Conservation (phyloP, 1,284 basidiomycete genomes). For the Meripilus lineatus region DNA sequence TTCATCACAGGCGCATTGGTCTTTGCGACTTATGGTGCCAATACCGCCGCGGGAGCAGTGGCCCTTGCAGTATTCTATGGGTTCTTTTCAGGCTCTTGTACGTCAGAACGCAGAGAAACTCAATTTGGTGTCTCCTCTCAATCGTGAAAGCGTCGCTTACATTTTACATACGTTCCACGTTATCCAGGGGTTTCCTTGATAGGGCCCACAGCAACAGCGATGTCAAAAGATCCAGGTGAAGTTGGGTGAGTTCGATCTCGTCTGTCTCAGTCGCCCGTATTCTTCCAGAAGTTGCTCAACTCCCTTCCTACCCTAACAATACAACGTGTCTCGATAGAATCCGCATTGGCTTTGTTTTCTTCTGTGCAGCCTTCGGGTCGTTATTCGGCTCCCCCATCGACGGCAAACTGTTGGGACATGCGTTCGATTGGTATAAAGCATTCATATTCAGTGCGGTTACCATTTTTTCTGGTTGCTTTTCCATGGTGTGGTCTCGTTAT, state of each 20-base stretch:
- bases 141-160: too few relatives aligned
- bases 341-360: constrained; percentile 1
- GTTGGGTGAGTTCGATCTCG: not conserved
- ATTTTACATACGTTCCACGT: too few relatives aligned
- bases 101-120: too few relatives aligned
- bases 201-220: not conserved
- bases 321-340: not conserved
- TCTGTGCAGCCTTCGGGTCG: not conserved
- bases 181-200: not conserved
- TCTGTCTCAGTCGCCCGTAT: too few relatives aligned
- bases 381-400: constrained; percentile 5
- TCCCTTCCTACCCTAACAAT: not conserved
- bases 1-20: constrained; percentile 4
- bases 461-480: not conserved
- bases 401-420: constrained; percentile 9
- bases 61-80: constrained; percentile 16
- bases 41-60: constrained; percentile 7
- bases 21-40: not conserved
- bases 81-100: constrained; percentile 16
- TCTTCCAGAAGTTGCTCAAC: not conserved
- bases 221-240: not conserved
- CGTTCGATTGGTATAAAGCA: constrained; percentile 9
- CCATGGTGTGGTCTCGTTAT: too few relatives aligned
- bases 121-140: too few relatives aligned
- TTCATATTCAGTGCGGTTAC: constrained; percentile 11